Base-by-base conservation (phyloP, 2,329 filamentous ascomycete species). In the Neonectria neomacrospora region DNA sequence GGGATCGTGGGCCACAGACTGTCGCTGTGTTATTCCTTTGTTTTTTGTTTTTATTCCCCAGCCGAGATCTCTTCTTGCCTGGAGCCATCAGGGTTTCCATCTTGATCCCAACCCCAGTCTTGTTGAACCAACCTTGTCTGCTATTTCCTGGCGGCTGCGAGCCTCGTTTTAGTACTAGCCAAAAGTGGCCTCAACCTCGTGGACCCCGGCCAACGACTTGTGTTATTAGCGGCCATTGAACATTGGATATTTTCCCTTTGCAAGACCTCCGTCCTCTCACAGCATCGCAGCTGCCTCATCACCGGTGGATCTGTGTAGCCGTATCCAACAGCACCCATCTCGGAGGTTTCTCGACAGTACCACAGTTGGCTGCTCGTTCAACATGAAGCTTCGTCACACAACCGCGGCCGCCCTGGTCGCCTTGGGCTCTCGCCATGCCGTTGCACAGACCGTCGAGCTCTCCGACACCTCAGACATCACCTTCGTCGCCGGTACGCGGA, bases 401-500 rank as follows among this genome's bases (percentile, higher is more conserved):
- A 63, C 67, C 58, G 48, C 76, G 45, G 63, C 70, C 64, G 63
- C 65, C 42, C 61, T 77, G 56, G 59, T 65, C 28, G 60, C 50
- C 58, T 42, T 76, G 47, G 57, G 67, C 54, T 68, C 68, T 42
- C 65, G 70, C 51, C 66, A 65, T 26, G 75, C 60, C 44, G 47
- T 60, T 26, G 72, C 73, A 9, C 73, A 76, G 44, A 64, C 66
- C 14, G 71, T 79, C 30, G 72, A 73, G 23, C 74, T 77, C 61
- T 68, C 73, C 20, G 74, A 63, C 18, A 76, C 77, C 7, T 73
- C 75, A 12, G 75, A 75, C 8, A 72, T 81, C 30, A 77, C 76
- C 22, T 81, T 80, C 57, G 70, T 77, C 57, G 72, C 71, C 39
- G 79, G 78, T 54, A 79, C 77, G 30, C 75, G 78, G 48, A 80